These are phyloP conservation scores for Tylopilus balloui DNA, from an alignment of 768 basidiomycete genomes.

Conservation along the genomic window DNA sequence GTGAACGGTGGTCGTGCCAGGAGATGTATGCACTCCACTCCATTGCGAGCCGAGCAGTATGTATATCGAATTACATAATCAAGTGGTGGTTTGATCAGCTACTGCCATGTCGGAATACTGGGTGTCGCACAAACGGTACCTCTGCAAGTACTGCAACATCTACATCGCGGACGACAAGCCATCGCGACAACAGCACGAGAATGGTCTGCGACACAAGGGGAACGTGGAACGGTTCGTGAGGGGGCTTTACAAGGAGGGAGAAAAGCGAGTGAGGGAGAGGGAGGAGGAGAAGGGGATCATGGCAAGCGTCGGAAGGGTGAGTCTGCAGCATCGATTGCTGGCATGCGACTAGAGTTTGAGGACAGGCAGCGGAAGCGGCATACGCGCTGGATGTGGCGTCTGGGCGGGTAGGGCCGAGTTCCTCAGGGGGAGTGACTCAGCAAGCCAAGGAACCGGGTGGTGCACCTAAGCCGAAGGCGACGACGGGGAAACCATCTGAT, in stretches of 20 bases:
- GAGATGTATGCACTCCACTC: too few species aligned
- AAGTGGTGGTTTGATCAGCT: not conserved
- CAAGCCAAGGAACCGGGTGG: conserved; percentile 15
- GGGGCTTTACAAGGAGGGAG: conserved; percentile 88
- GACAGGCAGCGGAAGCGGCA: conserved; percentile 73
- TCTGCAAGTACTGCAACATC: conserved; percentile 96
- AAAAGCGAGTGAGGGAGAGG: conserved; percentile 77
- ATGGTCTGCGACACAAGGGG: conserved; percentile 89
- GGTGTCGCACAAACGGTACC: conserved; percentile 90
- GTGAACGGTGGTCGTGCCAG: not conserved
- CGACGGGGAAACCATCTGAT: conserved; percentile 51
- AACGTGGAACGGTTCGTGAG: conserved; percentile 90
- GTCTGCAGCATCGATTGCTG: not conserved
- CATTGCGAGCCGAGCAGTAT: not conserved
- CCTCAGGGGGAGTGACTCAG: conserved; percentile 10
- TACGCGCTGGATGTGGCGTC: conserved; percentile 75
- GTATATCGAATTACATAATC: conserved; percentile 17
- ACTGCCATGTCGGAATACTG: conserved; percentile 80
- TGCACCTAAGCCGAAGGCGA: conserved; percentile 34
- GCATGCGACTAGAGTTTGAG: not conserved
- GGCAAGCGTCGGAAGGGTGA: conserved; percentile 75
- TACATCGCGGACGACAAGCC: conserved; percentile 96
- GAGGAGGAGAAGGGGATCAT: conserved; percentile 89
- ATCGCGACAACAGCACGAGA: conserved; percentile 88
- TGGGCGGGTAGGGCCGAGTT: conserved; percentile 41